These are phyloP conservation scores for Aspergillus coremiiformis DNA, from an alignment of 495 filamentous ascomycete genomes.

Conservation along the genomic window DNA sequence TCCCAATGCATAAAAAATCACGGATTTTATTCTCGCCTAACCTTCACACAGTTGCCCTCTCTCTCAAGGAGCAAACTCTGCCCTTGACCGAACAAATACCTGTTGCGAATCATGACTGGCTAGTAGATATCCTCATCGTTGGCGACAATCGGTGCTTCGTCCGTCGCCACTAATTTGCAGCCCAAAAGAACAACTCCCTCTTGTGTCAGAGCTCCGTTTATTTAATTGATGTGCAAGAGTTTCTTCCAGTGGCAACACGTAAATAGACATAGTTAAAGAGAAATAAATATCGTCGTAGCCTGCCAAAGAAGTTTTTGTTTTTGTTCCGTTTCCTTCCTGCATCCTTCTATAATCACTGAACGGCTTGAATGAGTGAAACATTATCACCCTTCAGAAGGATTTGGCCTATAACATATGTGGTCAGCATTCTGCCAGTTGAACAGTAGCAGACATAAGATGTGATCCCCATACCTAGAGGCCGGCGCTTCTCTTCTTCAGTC, in stretches of 20 bases:
- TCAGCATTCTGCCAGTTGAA: conserved; percentile 10
- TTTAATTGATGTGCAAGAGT: conserved; percentile 12
- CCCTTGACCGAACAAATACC: conserved; percentile 53
- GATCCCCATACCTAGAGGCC: conserved; percentile 61
- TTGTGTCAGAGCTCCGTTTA: conserved; percentile 14
- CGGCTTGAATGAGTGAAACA: conserved; percentile 83
- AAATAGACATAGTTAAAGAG: conserved; percentile 16
- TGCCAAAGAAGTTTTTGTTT: conserved; percentile 4
- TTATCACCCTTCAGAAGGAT: conserved; percentile 97
- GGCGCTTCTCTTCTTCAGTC: conserved; percentile 68
- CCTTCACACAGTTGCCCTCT: conserved; percentile 62
- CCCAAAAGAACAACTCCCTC: conserved; percentile 13
- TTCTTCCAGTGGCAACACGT: conserved; percentile 13
- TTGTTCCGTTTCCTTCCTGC: neutral
- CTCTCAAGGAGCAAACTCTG: conserved; percentile 82
- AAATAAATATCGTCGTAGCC: conserved; percentile 15
- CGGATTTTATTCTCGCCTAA: conserved; percentile 16
- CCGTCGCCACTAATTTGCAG: conserved; percentile 21
- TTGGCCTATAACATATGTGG: conserved; percentile 57
- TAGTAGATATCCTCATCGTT: conserved; percentile 56
- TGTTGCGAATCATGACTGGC: conserved; percentile 58
- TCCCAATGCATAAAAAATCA: conserved; percentile 10
- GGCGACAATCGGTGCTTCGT: conserved; percentile 46
- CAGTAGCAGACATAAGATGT: neutral
- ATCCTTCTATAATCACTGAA: conserved; percentile 36